phyloP scores from a whole-genome alignment of 176 grass and related monocot species.

The Avena eriantha region DNA sequence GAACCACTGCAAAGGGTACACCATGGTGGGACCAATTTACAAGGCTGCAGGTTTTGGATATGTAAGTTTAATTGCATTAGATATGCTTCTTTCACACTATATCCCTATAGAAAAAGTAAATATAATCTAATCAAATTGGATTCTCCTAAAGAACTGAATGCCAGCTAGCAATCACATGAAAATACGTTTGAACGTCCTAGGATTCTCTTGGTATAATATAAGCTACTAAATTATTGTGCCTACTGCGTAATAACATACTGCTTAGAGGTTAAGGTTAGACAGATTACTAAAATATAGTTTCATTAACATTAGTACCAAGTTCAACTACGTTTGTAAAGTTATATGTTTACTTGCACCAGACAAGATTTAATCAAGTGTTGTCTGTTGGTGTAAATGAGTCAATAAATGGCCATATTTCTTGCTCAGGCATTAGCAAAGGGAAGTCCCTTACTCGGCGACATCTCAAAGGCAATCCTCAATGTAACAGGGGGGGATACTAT shows the following conservation, averaged over 20 bases:
- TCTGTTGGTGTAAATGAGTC: slow-evolving; percentile 2
- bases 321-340: neutral
- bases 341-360: neutral
- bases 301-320: neutral
- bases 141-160: neutral
- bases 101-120: neutral
- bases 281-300: neutral
- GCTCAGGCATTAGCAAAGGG: slow-evolving; percentile 55
- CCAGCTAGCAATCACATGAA: neutral
- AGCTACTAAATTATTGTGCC: neutral
- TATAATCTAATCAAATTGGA: neutral
- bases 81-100: neutral
- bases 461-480: slow-evolving; percentile 65
- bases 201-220: neutral
- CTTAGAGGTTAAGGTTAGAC: neutral
- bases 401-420: slow-evolving; percentile 20
- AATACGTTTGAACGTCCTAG: neutral
- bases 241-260: neutral
- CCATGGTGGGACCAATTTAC: slow-evolving; percentile 69
- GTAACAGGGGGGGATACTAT: slow-evolving; percentile 52
- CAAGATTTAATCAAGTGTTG: neutral
- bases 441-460: slow-evolving; percentile 43
- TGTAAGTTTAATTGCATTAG: slow-evolving; percentile 45
- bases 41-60: slow-evolving; percentile 61
- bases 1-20: slow-evolving; percentile 53